Base-by-base conservation (phyloP, 768 basidiomycete genomes). In the Mycena maculata region DNA sequence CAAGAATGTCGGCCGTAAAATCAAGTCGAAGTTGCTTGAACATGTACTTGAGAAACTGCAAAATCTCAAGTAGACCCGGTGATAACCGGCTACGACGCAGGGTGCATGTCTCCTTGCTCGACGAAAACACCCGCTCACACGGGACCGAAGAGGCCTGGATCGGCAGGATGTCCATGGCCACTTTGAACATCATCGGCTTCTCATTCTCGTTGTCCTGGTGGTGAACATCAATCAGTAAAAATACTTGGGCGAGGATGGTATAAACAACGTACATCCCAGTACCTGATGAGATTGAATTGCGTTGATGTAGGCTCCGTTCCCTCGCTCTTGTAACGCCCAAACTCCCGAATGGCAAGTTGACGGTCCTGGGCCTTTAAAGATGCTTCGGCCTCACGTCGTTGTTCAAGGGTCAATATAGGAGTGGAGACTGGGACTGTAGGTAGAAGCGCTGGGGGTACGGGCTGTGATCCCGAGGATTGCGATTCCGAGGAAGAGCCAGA, bases 141-240 rank as follows among this genome's bases (percentile, higher is more conserved):
- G 76, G 75, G 25, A 81, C 77, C 1, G 75, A 60, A 18, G 76
- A 76, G 4, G 74, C 73, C 56, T 79, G 77, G 3, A 73, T 72
- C 12, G 75, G 76, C 6, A 79, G 68, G 31, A 45, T 58, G 30
- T 67, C 60, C 45, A 42, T 57, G 3, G 53, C 42, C 10, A 67
- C 33, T 23, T 42, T 50, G 39, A 57, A 65, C 31, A 65, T 28
- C 56, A 57, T 57, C 20, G 41, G 41, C 41, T 31, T 28, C 31
- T 60, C 42, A 38, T 49, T 56, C 30, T 68, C 60, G 47, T 65
- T 55, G 15, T 52, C 31, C 64, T 68, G 38, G 16, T 28, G n/a
- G n/a, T 44, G n/a, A 42, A 30, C 20, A 27, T 18, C 12, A 18
- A 30, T 22, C 42, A 54, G 57, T 12, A 47, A 63, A 55, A 45